These are phyloP conservation scores for Fusarium camptoceras DNA, from an alignment of 2,329 filamentous ascomycete species.

Conservation along the genomic window DNA sequence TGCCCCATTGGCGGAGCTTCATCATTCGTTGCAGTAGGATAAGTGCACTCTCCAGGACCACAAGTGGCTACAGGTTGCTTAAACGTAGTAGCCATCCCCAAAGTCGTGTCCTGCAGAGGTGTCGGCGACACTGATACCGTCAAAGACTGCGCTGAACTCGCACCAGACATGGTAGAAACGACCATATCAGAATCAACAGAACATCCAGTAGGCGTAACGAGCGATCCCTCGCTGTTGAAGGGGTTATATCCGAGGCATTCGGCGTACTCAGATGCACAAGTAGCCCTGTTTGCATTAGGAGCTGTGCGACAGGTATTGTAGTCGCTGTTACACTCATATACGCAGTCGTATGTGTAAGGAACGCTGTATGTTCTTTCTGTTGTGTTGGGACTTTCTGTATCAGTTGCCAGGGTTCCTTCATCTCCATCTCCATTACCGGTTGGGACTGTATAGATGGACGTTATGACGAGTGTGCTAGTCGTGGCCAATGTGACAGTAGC, in stretches of 20 bases:
- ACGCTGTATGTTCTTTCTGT: neutral
- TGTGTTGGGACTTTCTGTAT: neutral
- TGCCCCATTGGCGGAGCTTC: neutral
- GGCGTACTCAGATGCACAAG: constrained; percentile 8
- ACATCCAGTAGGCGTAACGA: constrained; percentile 11
- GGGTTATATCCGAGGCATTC: constrained; percentile 17
- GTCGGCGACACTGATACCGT: neutral
- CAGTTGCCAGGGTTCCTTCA: neutral
- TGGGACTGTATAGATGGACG: neutral
- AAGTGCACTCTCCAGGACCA: neutral
- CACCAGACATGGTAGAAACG: neutral
- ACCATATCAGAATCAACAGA: neutral
- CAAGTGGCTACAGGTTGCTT: neutral
- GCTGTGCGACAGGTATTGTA: constrained; percentile 8
- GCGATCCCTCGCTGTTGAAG: constrained; percentile 1
- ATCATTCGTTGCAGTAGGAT: neutral
- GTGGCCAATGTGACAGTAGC: neutral
- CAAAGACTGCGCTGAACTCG: neutral
- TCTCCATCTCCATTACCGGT: neutral
- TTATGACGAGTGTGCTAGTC: neutral
- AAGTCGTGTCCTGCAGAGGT: neutral
- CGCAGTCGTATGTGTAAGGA: constrained; percentile 15
- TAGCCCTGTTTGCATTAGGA: constrained; percentile 1
- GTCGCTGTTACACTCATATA: neutral
- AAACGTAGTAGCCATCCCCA: neutral